Evolutionary conservation across 169 alveolate species (phyloP).

Genomic region (Plasmodium ovale): DNA sequence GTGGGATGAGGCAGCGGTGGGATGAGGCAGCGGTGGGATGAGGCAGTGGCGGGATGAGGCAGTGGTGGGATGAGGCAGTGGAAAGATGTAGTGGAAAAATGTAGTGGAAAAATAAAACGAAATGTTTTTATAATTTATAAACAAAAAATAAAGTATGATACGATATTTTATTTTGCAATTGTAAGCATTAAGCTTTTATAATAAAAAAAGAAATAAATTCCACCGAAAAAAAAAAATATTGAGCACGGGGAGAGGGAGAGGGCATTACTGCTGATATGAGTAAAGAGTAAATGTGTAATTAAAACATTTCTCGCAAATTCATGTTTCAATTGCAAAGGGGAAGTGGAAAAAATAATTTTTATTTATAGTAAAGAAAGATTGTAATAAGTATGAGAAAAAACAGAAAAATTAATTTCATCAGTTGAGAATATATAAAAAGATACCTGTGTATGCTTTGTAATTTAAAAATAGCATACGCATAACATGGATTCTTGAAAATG

Average conservation of each 20-base stretch:
- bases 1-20: no score
- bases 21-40: no score
- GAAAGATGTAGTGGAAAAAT: no score
- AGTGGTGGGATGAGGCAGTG: no score
- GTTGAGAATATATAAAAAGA: neutral
- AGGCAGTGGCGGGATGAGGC: no score
- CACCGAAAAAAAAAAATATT: neutral
- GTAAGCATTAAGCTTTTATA: conserved; percentile 4
- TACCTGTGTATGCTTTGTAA: neutral
- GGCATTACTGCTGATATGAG: neutral
- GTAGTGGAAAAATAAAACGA: conserved; percentile 21
- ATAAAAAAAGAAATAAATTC: conserved; percentile 2
- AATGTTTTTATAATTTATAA: neutral
- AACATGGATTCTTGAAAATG: conserved; percentile 13
- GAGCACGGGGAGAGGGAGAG: neutral
- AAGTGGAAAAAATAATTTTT: neutral
- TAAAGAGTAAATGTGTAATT: conserved; percentile 39
- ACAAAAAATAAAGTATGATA: conserved; percentile 29
- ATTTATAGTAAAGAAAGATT: neutral
- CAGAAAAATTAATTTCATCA: conserved; percentile 9
- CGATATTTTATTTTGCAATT: conserved; percentile 11
- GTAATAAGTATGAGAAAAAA: neutral
- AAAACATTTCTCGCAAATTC: neutral
- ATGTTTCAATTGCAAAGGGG: conserved; percentile 6
- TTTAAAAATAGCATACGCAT: conserved; percentile 11